A percentile compares a stretch with the other conserved stretches of the same genome.
Conservation (phyloP, 2,329 filamentous ascomycete genomes). For the Aureobasidium melanogenum region DNA sequence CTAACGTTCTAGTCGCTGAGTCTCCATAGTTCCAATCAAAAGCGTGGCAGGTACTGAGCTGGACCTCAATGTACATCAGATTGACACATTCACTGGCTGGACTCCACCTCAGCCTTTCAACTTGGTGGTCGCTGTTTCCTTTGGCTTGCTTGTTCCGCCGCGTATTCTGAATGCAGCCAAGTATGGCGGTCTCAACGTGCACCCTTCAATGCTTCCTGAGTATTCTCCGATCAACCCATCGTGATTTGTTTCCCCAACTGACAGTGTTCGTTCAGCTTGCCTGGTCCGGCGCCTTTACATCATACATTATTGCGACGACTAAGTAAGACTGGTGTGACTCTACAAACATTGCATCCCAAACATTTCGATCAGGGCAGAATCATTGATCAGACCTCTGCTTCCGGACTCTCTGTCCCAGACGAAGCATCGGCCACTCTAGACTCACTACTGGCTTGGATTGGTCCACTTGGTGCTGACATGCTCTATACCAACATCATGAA, state of each 20-base stretch:
- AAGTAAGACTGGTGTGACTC: conserved; percentile 60
- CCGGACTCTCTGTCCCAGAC: conserved; percentile 44
- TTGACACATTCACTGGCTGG: conserved; percentile 79
- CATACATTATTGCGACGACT: conserved; percentile 64
- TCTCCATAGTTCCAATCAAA: conserved; percentile 60
- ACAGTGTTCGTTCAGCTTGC: conserved; percentile 46
- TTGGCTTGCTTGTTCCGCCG: conserved; percentile 79
- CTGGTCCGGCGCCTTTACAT: conserved; percentile 78
- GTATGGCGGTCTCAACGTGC: conserved; percentile 87
- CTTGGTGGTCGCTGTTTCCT: conserved; percentile 85
- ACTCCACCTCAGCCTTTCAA: conserved; percentile 58
- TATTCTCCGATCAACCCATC: conserved; percentile 28
- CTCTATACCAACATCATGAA: conserved; percentile 57
- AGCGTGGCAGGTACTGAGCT: conserved; percentile 50
- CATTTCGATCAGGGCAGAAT: conserved; percentile 73
- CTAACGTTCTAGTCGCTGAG: conserved; percentile 10
- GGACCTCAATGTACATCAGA: conserved; percentile 59
- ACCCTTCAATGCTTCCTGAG: conserved; percentile 85
- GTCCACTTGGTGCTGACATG: conserved; percentile 58
- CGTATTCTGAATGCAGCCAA: conserved; percentile 60
- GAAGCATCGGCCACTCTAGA: conserved; percentile 37
- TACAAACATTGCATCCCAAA: conserved; percentile 74
- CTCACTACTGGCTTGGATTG: conserved; percentile 47
- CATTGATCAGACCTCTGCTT: conserved; percentile 53
- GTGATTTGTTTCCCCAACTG: conserved; percentile 6